Evolutionary conservation across 495 filamentous ascomycete species (phyloP).

Genomic region (Hyaloscypha bicolor): DNA sequence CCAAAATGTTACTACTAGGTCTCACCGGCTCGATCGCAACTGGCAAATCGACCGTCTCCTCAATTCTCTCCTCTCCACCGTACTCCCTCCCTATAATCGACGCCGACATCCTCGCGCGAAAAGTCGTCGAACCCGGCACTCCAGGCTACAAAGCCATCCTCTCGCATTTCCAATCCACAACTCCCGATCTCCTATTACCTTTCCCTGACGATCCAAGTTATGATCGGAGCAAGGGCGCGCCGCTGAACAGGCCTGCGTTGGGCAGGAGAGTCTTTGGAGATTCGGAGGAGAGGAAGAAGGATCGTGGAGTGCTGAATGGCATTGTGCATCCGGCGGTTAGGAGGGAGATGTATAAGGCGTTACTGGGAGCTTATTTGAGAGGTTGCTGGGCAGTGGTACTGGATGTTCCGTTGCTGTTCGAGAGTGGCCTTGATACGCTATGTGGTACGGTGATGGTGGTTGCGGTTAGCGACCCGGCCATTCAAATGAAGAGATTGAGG

Average conservation of each 20-base stretch:
- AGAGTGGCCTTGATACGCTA: conserved; percentile 75
- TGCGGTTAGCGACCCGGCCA: conserved; percentile 67
- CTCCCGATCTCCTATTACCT: conserved; percentile 79
- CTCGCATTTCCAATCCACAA: conserved; percentile 72
- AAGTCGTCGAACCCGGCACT: conserved; percentile 90
- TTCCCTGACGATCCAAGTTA: conserved; percentile 32
- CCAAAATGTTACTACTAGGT: conserved; percentile 86
- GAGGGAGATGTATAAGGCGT: conserved; percentile 68
- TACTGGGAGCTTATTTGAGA: conserved; percentile 64
- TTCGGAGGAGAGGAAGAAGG: conserved; percentile 59
- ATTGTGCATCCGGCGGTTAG: conserved; percentile 91
- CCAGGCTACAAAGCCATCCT: conserved; percentile 73
- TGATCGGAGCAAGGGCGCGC: conserved; percentile 57
- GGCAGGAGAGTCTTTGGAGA: conserved; percentile 84
- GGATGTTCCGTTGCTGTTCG: conserved; percentile 90
- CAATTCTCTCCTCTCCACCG: conserved; percentile 74
- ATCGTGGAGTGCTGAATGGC: conserved; percentile 75
- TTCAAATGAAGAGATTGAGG: conserved; percentile 78
- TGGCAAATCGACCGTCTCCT: conserved; percentile 94
- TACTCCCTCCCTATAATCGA: conserved; percentile 93
- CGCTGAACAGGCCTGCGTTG: conserved; percentile 83
- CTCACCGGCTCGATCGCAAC: conserved; percentile 97
- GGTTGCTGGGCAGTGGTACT: conserved; percentile 89
- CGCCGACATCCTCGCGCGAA: conserved; percentile 86
- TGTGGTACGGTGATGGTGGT: conserved; percentile 87